Evolutionary conservation across 805 yeast species (phyloP), one percentile per base, ranked within the genome.

Genomic region (Dipodascopsis uninucleata): DNA sequence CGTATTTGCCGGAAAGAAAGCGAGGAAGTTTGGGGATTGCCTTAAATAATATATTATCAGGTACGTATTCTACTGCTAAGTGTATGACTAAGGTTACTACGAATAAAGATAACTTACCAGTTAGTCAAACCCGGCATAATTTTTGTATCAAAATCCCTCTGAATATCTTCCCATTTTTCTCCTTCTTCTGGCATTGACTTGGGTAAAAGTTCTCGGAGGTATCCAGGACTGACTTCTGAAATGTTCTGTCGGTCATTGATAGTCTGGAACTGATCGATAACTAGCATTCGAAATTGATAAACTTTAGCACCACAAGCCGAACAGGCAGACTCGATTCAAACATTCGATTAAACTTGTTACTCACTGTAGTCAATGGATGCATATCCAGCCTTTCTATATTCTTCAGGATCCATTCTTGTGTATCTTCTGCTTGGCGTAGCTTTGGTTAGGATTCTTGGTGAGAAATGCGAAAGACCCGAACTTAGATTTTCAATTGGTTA

Each of bases 1-100:
- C 9, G 51, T 36, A 32, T 55, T 55, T 18, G 58, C 56, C 2
- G 58, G 58, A 35, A 55, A 55, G 24, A 52, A 55, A 4, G 58
- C 58, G 3, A 55, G 41, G 22, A 55, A 55, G 22, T 54, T 54
- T 16, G 58, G 58, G 36, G 51, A 43, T 36, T 55, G 58, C 57
- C 53, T 45, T n/a, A n/a, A n/a, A n/a, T n/a, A n/a, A n/a, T n/a
- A n/a, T n/a, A n/a, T n/a, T n/a, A n/a, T n/a, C n/a, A n/a, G n/a
- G n/a, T n/a, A n/a, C n/a, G n/a, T n/a, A n/a, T n/a, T n/a, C n/a
- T n/a, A n/a, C n/a, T n/a, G n/a, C n/a, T n/a, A n/a, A n/a, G n/a
- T n/a, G n/a, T n/a, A n/a, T n/a, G n/a, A n/a, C n/a, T n/a, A n/a
- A n/a, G n/a, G n/a, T n/a, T n/a, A n/a, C n/a, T n/a, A n/a, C n/a